Evolutionary conservation across 2,329 filamentous ascomycete species (phyloP).

Genomic region (Exophiala sp.): DNA sequence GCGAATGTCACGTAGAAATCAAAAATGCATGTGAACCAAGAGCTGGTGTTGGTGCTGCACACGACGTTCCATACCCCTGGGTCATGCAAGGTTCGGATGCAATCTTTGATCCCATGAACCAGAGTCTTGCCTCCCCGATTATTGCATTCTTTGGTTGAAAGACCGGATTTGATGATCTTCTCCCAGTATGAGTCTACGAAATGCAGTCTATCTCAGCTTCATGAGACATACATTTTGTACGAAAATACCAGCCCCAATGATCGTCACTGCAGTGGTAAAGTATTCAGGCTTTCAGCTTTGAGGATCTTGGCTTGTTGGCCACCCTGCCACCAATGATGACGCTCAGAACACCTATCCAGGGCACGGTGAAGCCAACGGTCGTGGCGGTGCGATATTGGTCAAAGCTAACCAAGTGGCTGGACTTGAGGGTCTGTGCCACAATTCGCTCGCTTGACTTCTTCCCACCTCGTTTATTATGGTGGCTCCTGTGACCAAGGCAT

Average conservation of each 20-base stretch:
- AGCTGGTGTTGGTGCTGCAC: not conserved
- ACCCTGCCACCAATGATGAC: constrained; percentile 4
- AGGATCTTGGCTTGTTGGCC: not conserved
- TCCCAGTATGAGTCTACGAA: not conserved
- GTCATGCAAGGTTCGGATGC: constrained; percentile 10
- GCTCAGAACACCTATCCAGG: not conserved
- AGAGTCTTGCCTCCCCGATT: no score
- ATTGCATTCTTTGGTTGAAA: not conserved
- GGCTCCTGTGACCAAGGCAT: no score
- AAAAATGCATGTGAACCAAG: not conserved
- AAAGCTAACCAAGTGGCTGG: constrained; percentile 9
- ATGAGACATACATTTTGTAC: no score
- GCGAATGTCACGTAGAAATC: not conserved
- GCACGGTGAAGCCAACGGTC: constrained; percentile 8
- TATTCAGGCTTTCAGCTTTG: no score
- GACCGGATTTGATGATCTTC: not conserved
- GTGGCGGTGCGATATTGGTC: constrained; percentile 5
- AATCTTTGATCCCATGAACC: not conserved
- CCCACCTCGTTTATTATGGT: not conserved
- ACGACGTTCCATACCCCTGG: not conserved
- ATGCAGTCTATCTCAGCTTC: no score
- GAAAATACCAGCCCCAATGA: no score
- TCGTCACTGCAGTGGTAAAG: not conserved
- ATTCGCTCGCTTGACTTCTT: not conserved
- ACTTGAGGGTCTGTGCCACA: constrained; percentile 7